Evolutionary conservation across 768 basidiomycete genomes (phyloP).

Genomic region (Harrya chromipes): DNA sequence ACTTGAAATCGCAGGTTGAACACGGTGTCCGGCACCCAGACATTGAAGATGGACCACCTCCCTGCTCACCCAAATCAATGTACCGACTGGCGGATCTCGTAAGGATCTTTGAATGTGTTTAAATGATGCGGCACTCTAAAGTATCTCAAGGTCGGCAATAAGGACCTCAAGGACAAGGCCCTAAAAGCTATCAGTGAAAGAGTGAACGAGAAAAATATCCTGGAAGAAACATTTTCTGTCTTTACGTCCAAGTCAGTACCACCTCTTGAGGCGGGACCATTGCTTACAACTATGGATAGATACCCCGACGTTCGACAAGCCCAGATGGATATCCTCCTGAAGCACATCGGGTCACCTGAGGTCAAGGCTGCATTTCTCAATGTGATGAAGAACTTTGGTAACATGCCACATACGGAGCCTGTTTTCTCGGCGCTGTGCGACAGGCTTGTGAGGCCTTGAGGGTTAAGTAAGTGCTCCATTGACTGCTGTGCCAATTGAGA

Average conservation of each 20-base stretch:
- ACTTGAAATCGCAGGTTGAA: slow-evolving; percentile 11
- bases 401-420: slow-evolving; percentile 1
- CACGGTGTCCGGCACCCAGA: too few relatives aligned
- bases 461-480: too few relatives aligned
- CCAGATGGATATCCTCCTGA: slow-evolving; percentile 1
- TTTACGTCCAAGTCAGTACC: slow-evolving; percentile 24
- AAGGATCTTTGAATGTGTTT: background rate
- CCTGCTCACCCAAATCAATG: slow-evolving; percentile 38
- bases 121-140: background rate
- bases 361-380: slow-evolving; percentile 1
- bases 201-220: slow-evolving; percentile 16
- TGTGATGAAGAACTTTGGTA: background rate
- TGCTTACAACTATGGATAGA: slow-evolving; percentile 5
- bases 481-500: too few relatives aligned
- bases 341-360: background rate
- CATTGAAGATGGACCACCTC: slow-evolving; percentile 5
- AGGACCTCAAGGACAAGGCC: slow-evolving; percentile 15
- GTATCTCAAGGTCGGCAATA: slow-evolving; percentile 11
- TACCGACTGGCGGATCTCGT: slow-evolving; percentile 34
- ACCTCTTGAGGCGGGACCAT: background rate
- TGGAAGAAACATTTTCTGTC: slow-evolving; percentile 26
- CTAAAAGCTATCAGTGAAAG: slow-evolving; percentile 17
- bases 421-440: slow-evolving; percentile 2
- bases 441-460: background rate
- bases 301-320: slow-evolving; percentile 4